A percentile compares a stretch with the other conserved stretches of the same genome.
Conservation (phyloP, 805 yeast species). For the Sugiyamaella valdiviana region DNA sequence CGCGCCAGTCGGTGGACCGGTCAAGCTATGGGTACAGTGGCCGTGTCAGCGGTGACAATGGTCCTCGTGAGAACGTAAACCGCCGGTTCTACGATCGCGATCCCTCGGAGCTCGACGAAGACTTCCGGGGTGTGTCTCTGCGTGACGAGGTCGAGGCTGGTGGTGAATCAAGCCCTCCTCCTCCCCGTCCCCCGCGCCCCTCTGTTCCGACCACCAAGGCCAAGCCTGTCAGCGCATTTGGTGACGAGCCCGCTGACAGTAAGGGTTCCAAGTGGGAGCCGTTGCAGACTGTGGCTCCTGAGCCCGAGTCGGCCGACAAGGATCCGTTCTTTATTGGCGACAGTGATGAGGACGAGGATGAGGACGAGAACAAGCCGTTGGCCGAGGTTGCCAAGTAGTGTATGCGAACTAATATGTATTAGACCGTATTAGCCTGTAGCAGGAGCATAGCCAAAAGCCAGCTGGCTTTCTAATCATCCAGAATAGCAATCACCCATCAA, state of each 20-base stretch:
- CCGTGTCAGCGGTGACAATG: conserved; percentile 2
- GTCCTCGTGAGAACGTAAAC: conserved; percentile 4
- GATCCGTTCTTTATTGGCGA: conserved; percentile 49
- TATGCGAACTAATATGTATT: not conserved
- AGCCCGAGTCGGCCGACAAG: conserved; percentile 35
- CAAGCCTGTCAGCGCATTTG: conserved; percentile 22
- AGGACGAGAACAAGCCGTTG: conserved; percentile 6
- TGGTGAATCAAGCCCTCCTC: conserved; percentile 13
- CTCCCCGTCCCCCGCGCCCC: conserved; percentile 33
- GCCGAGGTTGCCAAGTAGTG: not conserved
- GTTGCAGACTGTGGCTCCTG: conserved; percentile 36
- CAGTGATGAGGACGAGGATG: conserved; percentile 39
- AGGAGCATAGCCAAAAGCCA: not conserved
- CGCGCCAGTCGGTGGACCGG: conserved; percentile 8
- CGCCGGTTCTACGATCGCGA: conserved; percentile 41
- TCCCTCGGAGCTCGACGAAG: conserved; percentile 46
- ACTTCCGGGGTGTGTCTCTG: conserved; percentile 46
- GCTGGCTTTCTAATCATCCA: too few species aligned
- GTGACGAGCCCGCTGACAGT: conserved; percentile 10
- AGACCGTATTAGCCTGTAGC: not conserved
- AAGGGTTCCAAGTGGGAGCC: conserved; percentile 37
- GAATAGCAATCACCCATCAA: too few species aligned
- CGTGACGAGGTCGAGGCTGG: conserved; percentile 31
- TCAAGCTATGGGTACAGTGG: conserved; percentile 2
- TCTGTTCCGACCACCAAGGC: not conserved